Base-by-base conservation (phyloP, 192 early-diverging fungal species). In the Gamsiella multidivaricata region DNA sequence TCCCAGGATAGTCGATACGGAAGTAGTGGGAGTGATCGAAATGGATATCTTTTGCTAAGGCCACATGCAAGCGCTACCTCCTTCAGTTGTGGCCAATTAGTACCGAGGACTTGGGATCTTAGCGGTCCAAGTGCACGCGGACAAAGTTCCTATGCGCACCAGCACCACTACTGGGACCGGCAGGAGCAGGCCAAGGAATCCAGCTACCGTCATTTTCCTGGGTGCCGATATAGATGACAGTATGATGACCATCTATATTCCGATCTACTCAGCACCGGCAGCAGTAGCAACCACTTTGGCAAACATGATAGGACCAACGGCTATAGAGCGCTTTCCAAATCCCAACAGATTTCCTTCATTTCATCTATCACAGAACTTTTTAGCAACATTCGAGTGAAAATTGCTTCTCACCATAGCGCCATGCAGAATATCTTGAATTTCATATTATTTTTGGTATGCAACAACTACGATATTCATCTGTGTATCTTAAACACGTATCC, bases 71-170 rank as follows among this genome's bases (percentile, higher is more conserved):
- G n/a, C n/a, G n/a, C n/a, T n/a, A n/a, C n/a, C n/a, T n/a, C n/a
- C n/a, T n/a, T n/a, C n/a, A n/a, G n/a, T n/a, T n/a, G n/a, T n/a
- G 18, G 12, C 11, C 18, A 3, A 10, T 6, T 11, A 23, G 26
- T 51, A 25, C 26, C 23, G 3, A 23, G 22, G 11, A 23, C 49
- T 25, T 25, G 49, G 49, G 9, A 23, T 51, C 25, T 32, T n/a
- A 17, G 46, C 53, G 34, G 17, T n/a, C 14, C 29, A 33, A 32
- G 29, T 34, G 28, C 56, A 2, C 8, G 25, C 3, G 15, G 43
- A 10, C 23, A 45, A 29, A 20, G 32, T 56, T 66, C 65, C 25
- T 12, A 66, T 47, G 43, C 39, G 65, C 53, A 56, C 65, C 53
- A 66, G 41, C 50, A 42, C 50, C 49, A 64, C 17, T 46, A n/a